Evolutionary conservation across 2,329 filamentous ascomycete species (phyloP).

Genomic region (Stemphylium beticola): DNA sequence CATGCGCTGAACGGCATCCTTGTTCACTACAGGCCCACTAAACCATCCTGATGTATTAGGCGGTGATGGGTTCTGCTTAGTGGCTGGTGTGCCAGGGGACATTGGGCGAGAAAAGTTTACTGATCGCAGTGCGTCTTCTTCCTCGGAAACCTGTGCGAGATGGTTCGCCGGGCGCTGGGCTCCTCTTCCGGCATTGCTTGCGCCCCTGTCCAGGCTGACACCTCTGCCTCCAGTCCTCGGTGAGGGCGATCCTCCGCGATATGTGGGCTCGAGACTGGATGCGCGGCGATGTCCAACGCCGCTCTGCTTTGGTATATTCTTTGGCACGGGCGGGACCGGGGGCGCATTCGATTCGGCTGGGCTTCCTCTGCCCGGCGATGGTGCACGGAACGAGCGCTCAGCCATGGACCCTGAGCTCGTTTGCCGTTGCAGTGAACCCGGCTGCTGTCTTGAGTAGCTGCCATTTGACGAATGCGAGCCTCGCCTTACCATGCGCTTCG

Average conservation of each 20-base stretch:
- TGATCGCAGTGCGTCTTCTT: slow-evolving; percentile 52
- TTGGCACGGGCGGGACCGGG: slow-evolving; percentile 77
- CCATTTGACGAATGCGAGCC: slow-evolving; percentile 73
- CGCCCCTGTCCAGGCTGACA: slow-evolving; percentile 51
- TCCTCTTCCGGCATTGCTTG: slow-evolving; percentile 28
- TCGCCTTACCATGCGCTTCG: slow-evolving; percentile 81
- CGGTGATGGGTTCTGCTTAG: slow-evolving; percentile 16
- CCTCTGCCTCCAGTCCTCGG: slow-evolving; percentile 46
- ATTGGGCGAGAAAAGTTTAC: slow-evolving; percentile 64
- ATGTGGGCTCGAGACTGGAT: slow-evolving; percentile 59
- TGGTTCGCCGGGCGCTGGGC: slow-evolving; percentile 37
- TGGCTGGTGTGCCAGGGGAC: slow-evolving; percentile 42
- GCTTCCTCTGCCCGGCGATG: slow-evolving; percentile 57
- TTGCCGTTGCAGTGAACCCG: slow-evolving; percentile 46
- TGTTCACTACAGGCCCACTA: slow-evolving; percentile 44
- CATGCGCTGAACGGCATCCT: slow-evolving; percentile 38
- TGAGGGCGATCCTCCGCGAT: slow-evolving; percentile 55
- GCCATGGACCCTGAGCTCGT: slow-evolving; percentile 84
- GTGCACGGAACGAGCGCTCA: slow-evolving; percentile 83
- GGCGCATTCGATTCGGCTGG: slow-evolving; percentile 60
- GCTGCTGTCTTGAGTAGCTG: slow-evolving; percentile 53
- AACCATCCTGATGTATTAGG: slow-evolving; percentile 47
- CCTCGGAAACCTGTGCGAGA: slow-evolving; percentile 52
- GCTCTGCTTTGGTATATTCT: slow-evolving; percentile 47
- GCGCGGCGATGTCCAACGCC: slow-evolving; percentile 44